These are phyloP conservation scores for Phyllachora maydis DNA, from an alignment of 2,329 filamentous ascomycete species.

Conservation along the genomic window DNA sequence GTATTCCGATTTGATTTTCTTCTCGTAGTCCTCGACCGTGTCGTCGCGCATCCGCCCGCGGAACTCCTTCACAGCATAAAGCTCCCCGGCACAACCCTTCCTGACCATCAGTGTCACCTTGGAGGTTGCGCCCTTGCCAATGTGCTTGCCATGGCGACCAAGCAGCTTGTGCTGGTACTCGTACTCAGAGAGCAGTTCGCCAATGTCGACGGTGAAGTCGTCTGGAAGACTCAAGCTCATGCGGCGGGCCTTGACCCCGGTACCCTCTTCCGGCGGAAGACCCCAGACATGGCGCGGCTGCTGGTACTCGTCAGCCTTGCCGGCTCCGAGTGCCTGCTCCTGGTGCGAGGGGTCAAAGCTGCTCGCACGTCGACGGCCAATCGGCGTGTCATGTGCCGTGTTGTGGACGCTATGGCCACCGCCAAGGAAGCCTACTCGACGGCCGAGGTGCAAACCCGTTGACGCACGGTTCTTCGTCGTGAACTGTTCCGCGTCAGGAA, in stretches of 20 bases:
- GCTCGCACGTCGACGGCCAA: slow-evolving; percentile 18
- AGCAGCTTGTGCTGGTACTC: slow-evolving; percentile 50
- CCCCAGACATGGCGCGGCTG: slow-evolving; percentile 31
- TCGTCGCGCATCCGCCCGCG: slow-evolving; percentile 51
- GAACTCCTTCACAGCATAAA: slow-evolving; percentile 80
- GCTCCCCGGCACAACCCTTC: slow-evolving; percentile 40
- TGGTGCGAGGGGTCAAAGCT: slow-evolving; percentile 22
- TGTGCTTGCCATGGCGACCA: slow-evolving; percentile 50
- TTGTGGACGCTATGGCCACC: no score
- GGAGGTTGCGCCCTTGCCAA: slow-evolving; percentile 69
- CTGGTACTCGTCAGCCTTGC: slow-evolving; percentile 9
- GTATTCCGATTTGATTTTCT: slow-evolving; percentile 83
- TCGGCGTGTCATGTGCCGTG: no score
- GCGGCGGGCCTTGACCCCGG: slow-evolving; percentile 59
- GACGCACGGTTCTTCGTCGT: slow-evolving; percentile 27
- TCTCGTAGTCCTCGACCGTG: slow-evolving; percentile 53
- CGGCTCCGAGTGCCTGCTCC: slow-evolving; percentile 6
- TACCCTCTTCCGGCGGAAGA: slow-evolving; percentile 45
- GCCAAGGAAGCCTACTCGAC: slow-evolving; percentile 23
- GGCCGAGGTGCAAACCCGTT: slow-evolving; percentile 27
- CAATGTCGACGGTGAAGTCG: slow-evolving; percentile 52
- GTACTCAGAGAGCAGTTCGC: slow-evolving; percentile 48
- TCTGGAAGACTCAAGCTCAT: slow-evolving; percentile 56
- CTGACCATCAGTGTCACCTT: slow-evolving; percentile 64
- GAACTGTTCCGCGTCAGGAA: slow-evolving; percentile 23